Base-by-base conservation (phyloP, 768 basidiomycete species). In the Macrolepiota dolichaula region DNA sequence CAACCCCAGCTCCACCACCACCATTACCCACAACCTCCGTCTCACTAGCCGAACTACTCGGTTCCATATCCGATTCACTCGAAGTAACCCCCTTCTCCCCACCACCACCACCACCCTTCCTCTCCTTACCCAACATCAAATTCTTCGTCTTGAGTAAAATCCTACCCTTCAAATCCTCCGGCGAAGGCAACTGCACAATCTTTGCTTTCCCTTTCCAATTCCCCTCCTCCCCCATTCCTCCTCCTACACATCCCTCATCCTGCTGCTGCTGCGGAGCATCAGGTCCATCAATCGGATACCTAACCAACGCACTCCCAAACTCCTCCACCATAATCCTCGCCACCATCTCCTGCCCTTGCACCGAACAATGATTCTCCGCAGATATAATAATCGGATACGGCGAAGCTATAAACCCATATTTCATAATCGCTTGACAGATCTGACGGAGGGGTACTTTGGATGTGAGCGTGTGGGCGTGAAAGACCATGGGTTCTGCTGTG, bases 341-440 rank as follows among this genome's bases (percentile, higher is more conserved):
- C 44, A 83, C 76, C 67, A 74, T 73, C 58, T 82, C 80, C 61
- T 86, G 79, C 64, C 85, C 81, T 40, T 84, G 81, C 4, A 78
- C 76, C 2, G 83, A 80, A 73, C 94, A 97, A 69, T 98, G 96
- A 4, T 97, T 84, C 76, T 99, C 97, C n/a, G 95, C 93, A 3
- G 94, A 96, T 57, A 99, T 92, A 75, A 99, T 92, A 71, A 99
- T 83, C 0, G 97, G 97, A 72, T 95, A 98, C 0, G 94, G 92
- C 2, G 94, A 96, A 0, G 92, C 86, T 50, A 94, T 87, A 69
- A 99, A 98, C 1, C 92, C 96, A 68, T 98, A 98, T 69, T 94
- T 93, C 53, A 82, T 81, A 70, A 98, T 93, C 0, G 94, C 92
- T 51, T 85, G 78, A 70, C 94, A 94, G 51, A 95, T 86, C 63